A percentile compares a stretch with the other conserved stretches of the same genome.
These are phyloP conservation scores for Colletotrichum simmondsii DNA, from an alignment of 2,329 filamentous ascomycete genomes.

Conservation along the genomic window DNA sequence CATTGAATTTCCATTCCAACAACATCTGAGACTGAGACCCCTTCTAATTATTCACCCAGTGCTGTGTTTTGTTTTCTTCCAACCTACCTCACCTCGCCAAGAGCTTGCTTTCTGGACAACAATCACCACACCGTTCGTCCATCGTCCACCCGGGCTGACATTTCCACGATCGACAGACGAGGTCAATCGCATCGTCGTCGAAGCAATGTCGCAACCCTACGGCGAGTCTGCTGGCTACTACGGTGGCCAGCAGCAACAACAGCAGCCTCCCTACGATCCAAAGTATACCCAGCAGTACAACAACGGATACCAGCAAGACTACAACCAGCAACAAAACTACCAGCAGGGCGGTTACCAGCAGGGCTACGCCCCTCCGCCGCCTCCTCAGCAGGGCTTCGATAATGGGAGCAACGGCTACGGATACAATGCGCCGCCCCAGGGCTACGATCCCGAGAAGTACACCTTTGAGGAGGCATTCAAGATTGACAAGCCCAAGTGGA, in stretches of 20 bases:
- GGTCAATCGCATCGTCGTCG: background rate
- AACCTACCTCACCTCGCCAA: background rate
- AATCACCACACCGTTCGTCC: background rate
- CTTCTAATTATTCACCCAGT: background rate
- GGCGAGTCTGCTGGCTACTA: conserved; percentile 33
- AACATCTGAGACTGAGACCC: background rate
- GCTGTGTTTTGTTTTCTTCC: background rate
- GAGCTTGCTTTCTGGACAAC: background rate
- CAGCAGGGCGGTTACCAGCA: conserved; percentile 40
- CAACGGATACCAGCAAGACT: conserved; percentile 35
- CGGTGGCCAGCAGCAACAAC: conserved; percentile 33
- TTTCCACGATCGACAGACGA: background rate
- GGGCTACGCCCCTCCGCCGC: conserved; percentile 37
- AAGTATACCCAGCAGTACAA: conserved; percentile 41
- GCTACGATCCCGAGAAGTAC: conserved; percentile 58
- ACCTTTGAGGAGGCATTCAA: conserved; percentile 86
- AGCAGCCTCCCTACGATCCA: conserved; percentile 39
- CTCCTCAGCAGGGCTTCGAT: conserved; percentile 28
- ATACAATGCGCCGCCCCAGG: conserved; percentile 46
- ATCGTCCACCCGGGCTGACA: background rate
- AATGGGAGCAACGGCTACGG: conserved; percentile 43
- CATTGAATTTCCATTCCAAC: background rate
- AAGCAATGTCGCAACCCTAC: conserved; percentile 31
- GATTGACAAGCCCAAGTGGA: conserved; percentile 84
- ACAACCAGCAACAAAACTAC: conserved; percentile 36